Base-by-base conservation (phyloP, 192 early-diverging fungal species). In the Umbelopsis sp. region DNA sequence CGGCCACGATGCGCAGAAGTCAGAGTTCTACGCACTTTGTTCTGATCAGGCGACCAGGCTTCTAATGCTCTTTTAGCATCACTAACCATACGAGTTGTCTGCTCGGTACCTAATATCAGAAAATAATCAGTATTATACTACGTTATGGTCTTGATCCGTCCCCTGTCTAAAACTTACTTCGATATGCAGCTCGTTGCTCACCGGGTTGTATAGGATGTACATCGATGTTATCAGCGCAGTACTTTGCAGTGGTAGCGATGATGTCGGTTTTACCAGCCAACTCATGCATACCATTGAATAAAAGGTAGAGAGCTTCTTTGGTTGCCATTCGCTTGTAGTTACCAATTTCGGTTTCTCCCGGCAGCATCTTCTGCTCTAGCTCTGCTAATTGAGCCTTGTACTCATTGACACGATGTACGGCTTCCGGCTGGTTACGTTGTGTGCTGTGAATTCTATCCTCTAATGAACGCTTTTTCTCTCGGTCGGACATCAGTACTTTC, bases 201-300 rank as follows among this genome's bases (percentile, higher is more conserved):
- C 67, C 58, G 2, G 27, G 12, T 35, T 71, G 52, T 8, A 79
- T 66, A 21, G 77, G 70, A 10, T 70, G 55, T 0, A 79, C 73
- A 49, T 74, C 65, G 8, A 79, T 41, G 41, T 79, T 69, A 53
- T 79, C 78, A 23, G 68, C 70, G 21, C 74, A 30, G 35, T 79
- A 72, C 66, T 75, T 79, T 27, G 73, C 78, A 69, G 72, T 75
- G n/a, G 67, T 67, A 11, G 78, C 47, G 13, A 79, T 67, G 13
- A 79, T 65, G 50, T 75, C 74, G 10, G 78, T 79, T 37, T 79
- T 79, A 41, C 74, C 51, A 8, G 70, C 70, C 21, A 79, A 30
- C 27, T 75, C 71, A 55, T 71, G 70, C 78, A 79, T 74, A 9
- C 73, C 78, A 44, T 79, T 75, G 12, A 79, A 45, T 30, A 79